Evolutionary conservation across 352 stramenopile species (phyloP), one percentile per base, ranked within the genome.

Genomic region (Phytophthora melonis): DNA sequence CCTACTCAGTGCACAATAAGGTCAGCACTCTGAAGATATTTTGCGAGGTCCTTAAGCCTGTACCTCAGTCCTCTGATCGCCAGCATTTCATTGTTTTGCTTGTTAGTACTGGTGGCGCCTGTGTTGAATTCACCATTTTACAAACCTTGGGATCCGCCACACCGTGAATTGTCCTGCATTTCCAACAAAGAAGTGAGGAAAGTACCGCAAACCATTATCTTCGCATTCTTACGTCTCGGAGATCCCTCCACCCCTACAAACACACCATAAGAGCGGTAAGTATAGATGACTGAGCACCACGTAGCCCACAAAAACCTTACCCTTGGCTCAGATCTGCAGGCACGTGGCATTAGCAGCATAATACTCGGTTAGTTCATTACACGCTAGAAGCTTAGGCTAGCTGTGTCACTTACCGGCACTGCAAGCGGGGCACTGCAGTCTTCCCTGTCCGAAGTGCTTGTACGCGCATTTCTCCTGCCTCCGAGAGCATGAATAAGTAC

Each of bases 401-500:
- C 16, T 25, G 7, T 16, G 21, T 34, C 13, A 58, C 52, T 1
- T 77, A 93, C 87, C 87, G 39, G 78, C 66, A 56, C 68, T 73
- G 58, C 88, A 94, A 3, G 79, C 82, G 5, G 88, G 88, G 34
- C 88, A 94, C 53, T 92, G 68, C 5, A 93, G 67, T 53, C 82
- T 76, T 25, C 88, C 88, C 19, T 81, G 74, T 5, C 86, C 86
- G 59, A 94, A 94, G 68, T 93, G 81, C 36, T 94, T 94, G 75
- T 94, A 94, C 27, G 88, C 88, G 79, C 88, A 94, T 85, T 94
- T 94, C 66, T 94, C 88, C 88, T 94, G 56, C n/a, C 23, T 16
- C 36, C 36, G 2, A 63, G 5, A 50, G 8, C 30, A 68, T 47
- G 4, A 10, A 49, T 25, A 57, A 59, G 36, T 5, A 16, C 11